Percentiles rank a stretch among this genome's conserved stretches.
Evolutionary conservation across 139 green algal genomes (phyloP).

Genomic region (Ulvella scutata): DNA sequence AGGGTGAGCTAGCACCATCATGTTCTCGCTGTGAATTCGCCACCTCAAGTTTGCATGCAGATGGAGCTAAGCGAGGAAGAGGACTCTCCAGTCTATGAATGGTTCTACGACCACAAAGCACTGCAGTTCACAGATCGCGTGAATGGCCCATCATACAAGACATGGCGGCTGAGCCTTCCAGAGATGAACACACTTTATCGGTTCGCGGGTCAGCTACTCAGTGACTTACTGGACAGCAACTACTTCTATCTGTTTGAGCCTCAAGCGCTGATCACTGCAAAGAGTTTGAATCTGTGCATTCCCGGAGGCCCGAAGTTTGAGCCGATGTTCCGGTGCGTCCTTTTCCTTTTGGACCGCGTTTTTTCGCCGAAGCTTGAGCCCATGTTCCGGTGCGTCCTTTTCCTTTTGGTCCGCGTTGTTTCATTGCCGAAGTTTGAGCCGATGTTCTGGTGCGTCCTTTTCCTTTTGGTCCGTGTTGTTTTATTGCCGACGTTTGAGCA

Average conservation of each 20-base stretch:
- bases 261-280: slow-evolving; percentile 66
- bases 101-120: slow-evolving; percentile 93
- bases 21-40: too few relatives aligned
- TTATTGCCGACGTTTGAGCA: slow-evolving; percentile 99
- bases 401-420: too few relatives aligned
- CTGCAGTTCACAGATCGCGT: slow-evolving; percentile 79
- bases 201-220: slow-evolving; percentile 87
- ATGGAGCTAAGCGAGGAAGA: slow-evolving; percentile 96
- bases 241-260: slow-evolving; percentile 99
- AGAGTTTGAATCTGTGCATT: slow-evolving; percentile 94
- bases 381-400: too few relatives aligned
- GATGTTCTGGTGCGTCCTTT: too few relatives aligned
- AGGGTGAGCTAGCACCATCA: too few relatives aligned
- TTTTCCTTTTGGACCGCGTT: too few relatives aligned
- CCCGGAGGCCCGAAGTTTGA: slow-evolving; percentile 98
- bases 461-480: too few relatives aligned
- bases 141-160: slow-evolving; percentile 83
- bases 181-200: slow-evolving; percentile 90
- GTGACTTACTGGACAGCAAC: slow-evolving; percentile 91
- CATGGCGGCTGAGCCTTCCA: slow-evolving; percentile 88
- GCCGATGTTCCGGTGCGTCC: slow-evolving; percentile 70
- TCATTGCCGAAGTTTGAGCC: too few relatives aligned
- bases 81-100: slow-evolving; percentile 58
- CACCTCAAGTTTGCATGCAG: too few relatives aligned
- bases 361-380: too few relatives aligned